A percentile compares a stretch with the other conserved stretches of the same genome.
phyloP scores from a whole-genome alignment of 139 green algal genomes.

The Microglena sp. region DNA sequence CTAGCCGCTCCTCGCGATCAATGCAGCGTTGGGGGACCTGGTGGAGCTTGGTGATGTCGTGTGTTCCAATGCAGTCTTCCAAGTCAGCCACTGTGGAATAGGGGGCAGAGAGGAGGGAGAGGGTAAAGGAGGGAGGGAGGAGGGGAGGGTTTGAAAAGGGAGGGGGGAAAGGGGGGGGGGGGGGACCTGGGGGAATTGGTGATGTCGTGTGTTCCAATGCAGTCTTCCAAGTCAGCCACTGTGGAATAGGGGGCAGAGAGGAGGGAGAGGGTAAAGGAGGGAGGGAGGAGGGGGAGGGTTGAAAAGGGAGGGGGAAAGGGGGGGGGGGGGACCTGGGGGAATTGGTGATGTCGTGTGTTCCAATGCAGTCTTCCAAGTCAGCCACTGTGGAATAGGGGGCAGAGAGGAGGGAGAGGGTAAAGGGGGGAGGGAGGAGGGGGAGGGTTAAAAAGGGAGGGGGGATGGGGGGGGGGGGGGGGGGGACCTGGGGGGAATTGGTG shows the following conservation, averaged over 20 bases:
- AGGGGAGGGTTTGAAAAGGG: no score
- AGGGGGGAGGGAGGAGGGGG: no score
- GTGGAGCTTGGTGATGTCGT: conserved; percentile 11
- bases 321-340: conserved; percentile 6
- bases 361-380: conserved; percentile 40
- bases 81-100: conserved; percentile 29
- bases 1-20: conserved; percentile 20
- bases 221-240: conserved; percentile 41
- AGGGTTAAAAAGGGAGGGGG: no score
- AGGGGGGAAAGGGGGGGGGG: no score
- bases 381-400: conserved; percentile 31
- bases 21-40: conserved; percentile 5
- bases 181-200: conserved; percentile 3
- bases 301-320: no score
- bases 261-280: no score
- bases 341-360: conserved; percentile 20
- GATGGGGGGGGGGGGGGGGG: no score
- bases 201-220: conserved; percentile 31
- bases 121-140: no score
- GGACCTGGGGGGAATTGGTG: conserved; percentile 3
- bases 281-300: no score
- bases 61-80: conserved; percentile 41
- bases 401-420: no score
- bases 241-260: no score
- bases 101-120: no score